These are phyloP conservation scores for Lathyrus sativus DNA, from an alignment of 306 rosid species.

Conservation along the genomic window DNA sequence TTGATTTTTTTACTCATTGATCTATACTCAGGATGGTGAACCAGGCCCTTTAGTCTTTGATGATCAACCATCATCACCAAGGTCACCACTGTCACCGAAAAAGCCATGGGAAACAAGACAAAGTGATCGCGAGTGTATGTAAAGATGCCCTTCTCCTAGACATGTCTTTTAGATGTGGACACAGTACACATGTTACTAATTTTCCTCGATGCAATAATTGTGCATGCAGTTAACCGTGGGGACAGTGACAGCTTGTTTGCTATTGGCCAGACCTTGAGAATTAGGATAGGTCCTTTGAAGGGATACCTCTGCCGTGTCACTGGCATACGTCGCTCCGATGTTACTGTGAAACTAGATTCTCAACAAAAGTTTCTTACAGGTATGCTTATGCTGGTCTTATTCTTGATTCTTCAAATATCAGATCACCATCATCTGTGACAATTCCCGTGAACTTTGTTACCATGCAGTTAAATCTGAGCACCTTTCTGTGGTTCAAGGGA, in stretches of 20 bases:
- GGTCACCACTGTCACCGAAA: conserved; percentile 85
- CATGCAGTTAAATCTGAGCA: conserved; percentile 83
- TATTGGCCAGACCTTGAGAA: conserved; percentile 95
- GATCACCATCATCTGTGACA: not conserved
- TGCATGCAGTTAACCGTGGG: conserved; percentile 69
- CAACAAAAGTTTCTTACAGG: conserved; percentile 98
- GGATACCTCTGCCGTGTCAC: conserved; percentile 94
- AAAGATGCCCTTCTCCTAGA: conserved; percentile 31
- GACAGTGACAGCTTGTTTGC: conserved; percentile 64
- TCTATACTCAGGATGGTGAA: conserved; percentile 64
- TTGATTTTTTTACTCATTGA: conserved; percentile 29
- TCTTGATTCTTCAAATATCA: conserved; percentile 14
- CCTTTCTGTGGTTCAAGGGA: conserved; percentile 87
- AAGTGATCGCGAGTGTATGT: conserved; percentile 60
- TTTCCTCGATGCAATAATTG: conserved; percentile 33
- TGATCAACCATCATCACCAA: conserved; percentile 77
- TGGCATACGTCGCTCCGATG: conserved; percentile 81
- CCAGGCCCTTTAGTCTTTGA: conserved; percentile 58
- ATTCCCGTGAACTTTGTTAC: conserved; percentile 20
- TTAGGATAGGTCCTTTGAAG: conserved; percentile 94
- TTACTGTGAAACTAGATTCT: conserved; percentile 97
- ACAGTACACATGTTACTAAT: conserved; percentile 25
- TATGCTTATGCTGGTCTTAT: conserved; percentile 38
- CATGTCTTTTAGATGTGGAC: conserved; percentile 34
- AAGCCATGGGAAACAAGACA: conserved; percentile 76